Evolutionary conservation across 495 filamentous ascomycete species (phyloP), one percentile per base, ranked within the genome.

Genomic region (Penicillium pancosmium): DNA sequence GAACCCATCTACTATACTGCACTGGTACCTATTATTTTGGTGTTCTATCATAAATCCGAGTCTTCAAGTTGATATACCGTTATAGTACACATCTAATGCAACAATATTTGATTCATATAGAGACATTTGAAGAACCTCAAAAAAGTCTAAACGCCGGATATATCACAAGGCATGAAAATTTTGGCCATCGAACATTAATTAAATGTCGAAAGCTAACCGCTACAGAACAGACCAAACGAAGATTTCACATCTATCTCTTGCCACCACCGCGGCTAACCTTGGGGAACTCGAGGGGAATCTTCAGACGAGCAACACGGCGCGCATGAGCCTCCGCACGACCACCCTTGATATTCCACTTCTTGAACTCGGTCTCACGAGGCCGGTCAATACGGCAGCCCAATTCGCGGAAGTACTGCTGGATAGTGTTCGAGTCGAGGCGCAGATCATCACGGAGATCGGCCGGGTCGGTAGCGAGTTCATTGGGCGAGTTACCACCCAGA

Each of bases 201-300:
- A 19, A 0, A 64, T 44, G 46, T 50, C 21, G 57, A 40, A 27
- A 48, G 56, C 52, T 55, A 38, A 47, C 51, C 38, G 54, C 27
- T 47, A 47, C 35, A 52, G 53, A 61, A 59, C 48, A 55, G 52
- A 15, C 19, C 16, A 9, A 59, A 27, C 13, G 13, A 31, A 49
- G 41, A 19, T 19, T 9, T 44, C 27, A 52, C 34, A 53, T 38
- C 55, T 72, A 74, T 47, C 59, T 62, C 25, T 66, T 61, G 16
- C 71, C 76, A 47, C 71, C 76, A 47, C 75, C 75, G 53, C 76
- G 70, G 55, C 74, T 78, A 59, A 77, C 71, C 75, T 85, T 89
- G 0, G 94, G 94, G 67, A 98, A 97, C 55, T 88, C 82, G 55
- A 97, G 74, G 2, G 95, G 95, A 52, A 97, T 64, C 59, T 79